Base-by-base conservation (phyloP, 495 filamentous ascomycete species). In the Penicillium salamii region DNA sequence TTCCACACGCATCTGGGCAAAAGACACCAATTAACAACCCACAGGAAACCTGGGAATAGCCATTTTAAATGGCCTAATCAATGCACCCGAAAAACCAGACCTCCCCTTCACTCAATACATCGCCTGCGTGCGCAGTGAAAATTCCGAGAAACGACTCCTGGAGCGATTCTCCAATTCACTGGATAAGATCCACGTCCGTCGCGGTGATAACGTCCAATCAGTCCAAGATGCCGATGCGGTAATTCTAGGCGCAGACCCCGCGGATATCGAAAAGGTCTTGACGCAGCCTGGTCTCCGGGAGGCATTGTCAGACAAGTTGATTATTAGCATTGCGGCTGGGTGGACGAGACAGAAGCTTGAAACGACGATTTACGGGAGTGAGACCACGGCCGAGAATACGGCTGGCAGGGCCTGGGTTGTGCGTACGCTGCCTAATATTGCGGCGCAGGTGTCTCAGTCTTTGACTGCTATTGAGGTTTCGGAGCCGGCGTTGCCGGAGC, bases 261-360 rank as follows among this genome's bases (percentile, higher is more conserved):
- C 53, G 17, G 61, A 65, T 9, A 60, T 71, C 15, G 42, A 59
- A n/a, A 37, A 21, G 1, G 57, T 59, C 3, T 34, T 74, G 11
- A 53, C 49, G 12, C 52, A 67, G 43, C 46, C 57, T 0, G 59
- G 53, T 0, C 31, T 71, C 12, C 39, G 45, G 7, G 55, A 63
- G 5, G 65, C 63, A 7, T 29, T 72, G 1, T 7, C 37, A 1
- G 19, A 46, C 1, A 74, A 71, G 31, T 55, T 74, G 19, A 33
- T 74, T 5, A 71, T 74, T 52, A 74, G 71, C 52, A 69, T 74
- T 8, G 69, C 64, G n/a, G 71, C 71, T 2, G 71, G 69, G 11
- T 71, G 67, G 68, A 69, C 66, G 0, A 46, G 55, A 34, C 39
- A 62, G 34, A 57, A 63, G 18, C 56, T 73, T 26, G 61, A 66